Conservation (phyloP, 78 protist species). For the Pigoraptor vietnamica region DNA sequence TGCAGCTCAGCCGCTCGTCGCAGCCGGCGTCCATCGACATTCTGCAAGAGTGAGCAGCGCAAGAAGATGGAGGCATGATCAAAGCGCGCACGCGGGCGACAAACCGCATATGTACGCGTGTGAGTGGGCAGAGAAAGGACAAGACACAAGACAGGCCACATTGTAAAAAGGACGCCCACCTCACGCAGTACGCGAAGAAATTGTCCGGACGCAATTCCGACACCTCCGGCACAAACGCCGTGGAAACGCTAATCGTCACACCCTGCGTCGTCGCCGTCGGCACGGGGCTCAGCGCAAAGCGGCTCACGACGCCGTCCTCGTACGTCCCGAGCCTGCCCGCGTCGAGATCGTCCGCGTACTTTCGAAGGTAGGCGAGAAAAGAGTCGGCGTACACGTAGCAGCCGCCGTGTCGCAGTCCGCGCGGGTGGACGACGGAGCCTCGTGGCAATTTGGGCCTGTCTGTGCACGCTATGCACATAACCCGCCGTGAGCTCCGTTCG, state of each 20-base stretch:
- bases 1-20: neutral
- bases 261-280: neutral
- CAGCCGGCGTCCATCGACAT: neutral
- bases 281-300: neutral
- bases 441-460: too few species aligned
- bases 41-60: neutral
- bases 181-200: neutral
- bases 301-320: neutral
- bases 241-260: neutral
- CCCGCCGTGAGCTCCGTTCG: too few species aligned
- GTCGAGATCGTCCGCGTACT: neutral
- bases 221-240: neutral
- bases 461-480: too few species aligned
- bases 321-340: neutral
- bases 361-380: neutral
- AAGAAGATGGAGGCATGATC: neutral
- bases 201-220: neutral
- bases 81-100: neutral
- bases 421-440: too few species aligned
- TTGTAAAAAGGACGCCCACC: neutral
- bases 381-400: neutral
- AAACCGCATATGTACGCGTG: too few species aligned
- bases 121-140: too few species aligned
- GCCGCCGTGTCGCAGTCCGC: too few species aligned
- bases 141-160: neutral